Evolutionary conservation across 306 rosid genomes (phyloP).

Genomic region (Prunus campanulata): DNA sequence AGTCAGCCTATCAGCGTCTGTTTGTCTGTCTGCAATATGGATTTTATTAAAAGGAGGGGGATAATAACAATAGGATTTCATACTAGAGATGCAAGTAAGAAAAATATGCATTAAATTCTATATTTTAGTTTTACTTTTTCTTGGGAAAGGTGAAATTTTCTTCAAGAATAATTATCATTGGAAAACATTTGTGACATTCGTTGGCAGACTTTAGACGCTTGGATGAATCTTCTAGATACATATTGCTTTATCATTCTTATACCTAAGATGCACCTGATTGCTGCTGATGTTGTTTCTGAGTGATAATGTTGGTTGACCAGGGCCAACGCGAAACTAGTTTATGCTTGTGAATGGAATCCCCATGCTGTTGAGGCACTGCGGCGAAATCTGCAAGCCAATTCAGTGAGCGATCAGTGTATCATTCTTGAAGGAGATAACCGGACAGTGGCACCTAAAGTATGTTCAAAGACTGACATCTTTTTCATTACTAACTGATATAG

Average conservation of each 20-base stretch:
- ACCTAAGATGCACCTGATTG: neutral
- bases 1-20: neutral
- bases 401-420: constrained; percentile 63
- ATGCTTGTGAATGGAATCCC: constrained; percentile 97
- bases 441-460: constrained; percentile 76
- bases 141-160: no score
- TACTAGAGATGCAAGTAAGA: neutral
- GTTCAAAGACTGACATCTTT: neutral
- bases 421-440: constrained; percentile 86
- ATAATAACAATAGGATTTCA: neutral
- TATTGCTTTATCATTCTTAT: neutral
- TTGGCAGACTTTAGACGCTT: neutral
- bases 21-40: neutral
- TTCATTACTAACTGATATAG: neutral
- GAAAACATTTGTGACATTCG: neutral
- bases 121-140: neutral
- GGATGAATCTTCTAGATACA: neutral
- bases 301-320: constrained; percentile 45
- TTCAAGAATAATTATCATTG: neutral
- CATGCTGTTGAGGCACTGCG: constrained; percentile 77
- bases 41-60: neutral
- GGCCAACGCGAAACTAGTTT: constrained; percentile 79
- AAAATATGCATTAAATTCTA: neutral
- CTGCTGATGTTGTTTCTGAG: constrained; percentile 14
- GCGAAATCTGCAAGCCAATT: constrained; percentile 65